Evolutionary conservation across 2,329 filamentous ascomycete species (phyloP), one percentile per base, ranked within the genome.

Genomic region (Botryosphaeria dothidea): DNA sequence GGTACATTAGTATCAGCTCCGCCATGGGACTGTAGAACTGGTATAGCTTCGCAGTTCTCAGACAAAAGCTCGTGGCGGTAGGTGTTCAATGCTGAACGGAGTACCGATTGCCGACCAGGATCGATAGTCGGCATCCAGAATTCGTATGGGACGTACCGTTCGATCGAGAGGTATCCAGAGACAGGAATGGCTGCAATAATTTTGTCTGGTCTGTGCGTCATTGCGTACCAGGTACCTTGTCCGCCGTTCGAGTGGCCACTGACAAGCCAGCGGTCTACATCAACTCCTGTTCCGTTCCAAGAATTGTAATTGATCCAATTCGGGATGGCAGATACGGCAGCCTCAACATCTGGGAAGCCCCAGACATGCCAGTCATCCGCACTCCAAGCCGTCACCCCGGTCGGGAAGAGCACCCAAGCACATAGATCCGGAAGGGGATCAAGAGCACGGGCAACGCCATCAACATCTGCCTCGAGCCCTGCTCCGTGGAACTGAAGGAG

Each of bases 321-420:
- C 17, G 79, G 74, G 46, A 87, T 81, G 36, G 81, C 79, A 4
- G 71, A 69, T 5, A 86, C 71, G 3, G 84, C 84, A 68, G 83
- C 83, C 73, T 86, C 79, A 29, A 85, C 78, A 72, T 88, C 86
- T 21, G 81, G 77, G 68, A 83, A 82, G 0, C 85, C 85, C 84
- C 85, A 88, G 4, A 77, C 81, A 70, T 87, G 86, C 86, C 86
- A 88, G 69, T 88, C 86, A 72, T 88, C 85, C 25, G 83, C 82
- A 68, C 83, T 85, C 86, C 86, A 88, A 5, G 83, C 74, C 19
- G 84, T 87, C 17, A 83, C 84, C 23, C 85, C 86, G 3, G 82
- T 84, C 9, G 86, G 85, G 68, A 85, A 82, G 17, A 88, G 60
- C 1, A 83, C 75, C 84, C 84, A 88, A 2, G 84, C 81, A 66